Percentiles rank a stretch among this genome's conserved stretches.
Conservation (phyloP, 768 basidiomycete species). For the Paxillus involutus region DNA sequence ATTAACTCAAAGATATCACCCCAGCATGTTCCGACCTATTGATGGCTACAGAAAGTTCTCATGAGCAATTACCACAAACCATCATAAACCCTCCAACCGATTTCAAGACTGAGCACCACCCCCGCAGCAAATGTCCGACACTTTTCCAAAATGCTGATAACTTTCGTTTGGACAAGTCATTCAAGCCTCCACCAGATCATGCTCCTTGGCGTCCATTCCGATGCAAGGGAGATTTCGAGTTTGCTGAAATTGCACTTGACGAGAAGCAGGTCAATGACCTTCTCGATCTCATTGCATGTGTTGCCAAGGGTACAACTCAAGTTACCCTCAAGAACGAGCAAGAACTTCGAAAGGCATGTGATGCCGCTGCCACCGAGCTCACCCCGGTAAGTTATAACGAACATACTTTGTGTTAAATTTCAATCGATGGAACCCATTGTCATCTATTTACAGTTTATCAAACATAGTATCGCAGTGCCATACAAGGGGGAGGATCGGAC, state of each 20-base stretch:
- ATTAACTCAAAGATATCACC: too few relatives aligned
- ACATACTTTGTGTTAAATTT: background rate
- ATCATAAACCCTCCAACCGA: background rate
- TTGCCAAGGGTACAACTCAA: conserved; percentile 17
- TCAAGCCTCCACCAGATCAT: conserved; percentile 1
- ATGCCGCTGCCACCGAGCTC: background rate
- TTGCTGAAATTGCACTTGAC: conserved; percentile 8
- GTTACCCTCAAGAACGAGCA: conserved; percentile 1
- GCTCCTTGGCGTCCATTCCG: conserved; percentile 5
- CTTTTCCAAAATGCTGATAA: background rate
- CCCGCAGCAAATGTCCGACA: conserved; percentile 8
- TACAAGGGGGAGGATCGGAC: conserved; percentile 5
- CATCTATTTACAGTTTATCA: background rate
- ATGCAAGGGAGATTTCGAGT: conserved; percentile 4
- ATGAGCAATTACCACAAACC: too few relatives aligned
- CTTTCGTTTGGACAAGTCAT: conserved; percentile 8
- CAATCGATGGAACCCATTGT: background rate
- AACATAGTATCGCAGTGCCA: background rate
- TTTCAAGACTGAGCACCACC: conserved; percentile 27
- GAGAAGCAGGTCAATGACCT: conserved; percentile 6
- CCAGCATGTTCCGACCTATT: too few relatives aligned
- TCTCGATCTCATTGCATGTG: background rate
- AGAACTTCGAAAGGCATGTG: conserved; percentile 1
- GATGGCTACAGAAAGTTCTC: too few relatives aligned
- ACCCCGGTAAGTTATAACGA: conserved; percentile 4